A percentile compares a stretch with the other conserved stretches of the same genome.
Conservation (phyloP, 2,329 filamentous ascomycete genomes). For the Cercospora citrullina region DNA sequence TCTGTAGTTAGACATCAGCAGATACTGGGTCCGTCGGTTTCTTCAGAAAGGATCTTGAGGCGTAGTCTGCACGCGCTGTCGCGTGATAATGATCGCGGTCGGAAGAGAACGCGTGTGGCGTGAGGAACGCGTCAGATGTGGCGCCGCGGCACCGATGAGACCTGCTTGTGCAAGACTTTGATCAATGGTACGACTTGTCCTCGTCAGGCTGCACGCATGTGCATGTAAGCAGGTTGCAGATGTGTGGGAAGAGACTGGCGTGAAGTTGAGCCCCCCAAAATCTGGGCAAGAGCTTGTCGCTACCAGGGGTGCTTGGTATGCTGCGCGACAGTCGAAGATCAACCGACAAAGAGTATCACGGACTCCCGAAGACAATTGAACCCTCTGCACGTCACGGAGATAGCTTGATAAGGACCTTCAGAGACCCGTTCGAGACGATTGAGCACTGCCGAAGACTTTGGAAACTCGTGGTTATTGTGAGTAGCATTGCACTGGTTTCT, state of each 20-base stretch:
- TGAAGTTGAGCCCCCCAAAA: neutral
- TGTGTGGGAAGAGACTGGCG: neutral
- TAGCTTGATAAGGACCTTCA: neutral
- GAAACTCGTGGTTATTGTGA: neutral
- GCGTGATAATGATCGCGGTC: neutral
- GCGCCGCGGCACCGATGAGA: conserved; percentile 1
- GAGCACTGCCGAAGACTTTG: neutral
- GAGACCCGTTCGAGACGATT: neutral
- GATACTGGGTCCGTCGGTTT: too few relatives aligned
- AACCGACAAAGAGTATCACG: neutral
- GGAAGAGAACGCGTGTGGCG: conserved; percentile 6
- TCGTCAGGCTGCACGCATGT: neutral
- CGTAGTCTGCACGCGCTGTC: neutral
- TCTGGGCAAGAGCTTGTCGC: conserved; percentile 2
- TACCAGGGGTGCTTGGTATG: neutral
- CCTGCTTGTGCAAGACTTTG: conserved; percentile 1
- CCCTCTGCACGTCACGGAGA: neutral
- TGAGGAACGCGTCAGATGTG: neutral
- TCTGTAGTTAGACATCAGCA: neutral
- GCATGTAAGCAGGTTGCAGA: conserved; percentile 1
- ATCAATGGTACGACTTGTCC: neutral
- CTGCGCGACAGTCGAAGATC: neutral
- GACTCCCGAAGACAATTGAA: neutral
- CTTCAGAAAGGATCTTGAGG: neutral
- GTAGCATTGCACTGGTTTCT: neutral